Base-by-base conservation (phyloP, 305 asterid species). In the Fraxinus platypoda region DNA sequence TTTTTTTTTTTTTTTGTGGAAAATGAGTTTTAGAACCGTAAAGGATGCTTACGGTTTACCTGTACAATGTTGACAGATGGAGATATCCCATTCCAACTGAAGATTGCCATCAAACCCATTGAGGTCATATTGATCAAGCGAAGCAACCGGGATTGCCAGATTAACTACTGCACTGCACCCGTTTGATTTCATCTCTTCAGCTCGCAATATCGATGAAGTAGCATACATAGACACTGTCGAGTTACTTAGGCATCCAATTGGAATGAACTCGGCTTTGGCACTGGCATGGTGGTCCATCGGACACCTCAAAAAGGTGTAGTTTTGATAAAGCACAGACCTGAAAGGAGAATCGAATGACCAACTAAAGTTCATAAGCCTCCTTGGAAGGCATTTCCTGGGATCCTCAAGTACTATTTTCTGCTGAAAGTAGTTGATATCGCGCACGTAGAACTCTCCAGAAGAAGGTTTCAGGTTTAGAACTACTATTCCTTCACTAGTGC, bases 241-340 rank as follows among this genome's bases (percentile, higher is more conserved):
- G 80, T 81, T 81, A 82, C 88, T 83, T 30, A 87, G 85, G 49
- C 92, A 89, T 30, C 33, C 80, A 17, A 89, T 84, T 15, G 81
- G 49, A 6, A 4, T 19, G 28, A n/a, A 59, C 11, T 17, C 3
- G 5, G 17, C 23, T 21, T 7, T 7, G 1, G 25, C n/a, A 11
- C 6, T 8, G 25, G 57, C 57, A 3, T 3, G 57, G 57, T 72
- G 3, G 34, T 35, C 17, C 25, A 21, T 1, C 75, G 74, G 86
- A 49, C 86, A 82, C 28, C 34, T 41, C 13, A 83, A 17, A 52
- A 66, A 86, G 28, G 81, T 78, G 70, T 83, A 78, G n/a, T 72
- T 78, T 35, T 31, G 75, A 34, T 34, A 62, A 4, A 8, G 33
- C 52, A 76, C 26, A 75, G 84, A 38, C 81, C 3, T 11, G 17